Evolutionary conservation across 2,329 filamentous ascomycete species (phyloP).

Genomic region (Cryphonectria radicalis): DNA sequence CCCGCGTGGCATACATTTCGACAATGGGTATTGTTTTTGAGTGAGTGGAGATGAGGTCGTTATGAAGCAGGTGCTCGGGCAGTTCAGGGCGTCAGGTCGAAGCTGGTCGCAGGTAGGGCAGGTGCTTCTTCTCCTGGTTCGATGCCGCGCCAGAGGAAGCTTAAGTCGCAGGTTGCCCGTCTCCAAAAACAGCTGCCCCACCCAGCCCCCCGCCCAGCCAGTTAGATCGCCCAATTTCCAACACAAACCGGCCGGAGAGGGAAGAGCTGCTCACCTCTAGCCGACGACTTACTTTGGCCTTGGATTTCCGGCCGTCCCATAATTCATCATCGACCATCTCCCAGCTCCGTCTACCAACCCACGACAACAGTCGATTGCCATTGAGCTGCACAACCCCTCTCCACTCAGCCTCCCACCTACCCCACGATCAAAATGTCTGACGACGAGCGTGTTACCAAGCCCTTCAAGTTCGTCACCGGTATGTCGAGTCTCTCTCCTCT

Average conservation of each 20-base stretch:
- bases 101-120: slow-evolving; percentile 20
- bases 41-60: slow-evolving; percentile 38
- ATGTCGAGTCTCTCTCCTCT: slow-evolving; percentile 50
- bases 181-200: slow-evolving; percentile 20
- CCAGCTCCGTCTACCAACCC: slow-evolving; percentile 36
- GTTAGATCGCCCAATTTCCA: slow-evolving; percentile 29
- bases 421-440: slow-evolving; percentile 80
- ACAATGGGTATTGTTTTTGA: slow-evolving; percentile 21
- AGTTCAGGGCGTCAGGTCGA: slow-evolving; percentile 29
- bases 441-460: slow-evolving; percentile 89
- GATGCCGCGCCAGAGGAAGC: slow-evolving; percentile 23
- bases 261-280: slow-evolving; percentile 1
- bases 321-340: slow-evolving; percentile 28
- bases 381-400: slow-evolving; percentile 40
- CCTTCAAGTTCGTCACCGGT: slow-evolving; percentile 99
- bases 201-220: slow-evolving; percentile 27
- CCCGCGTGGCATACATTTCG: slow-evolving; percentile 69
- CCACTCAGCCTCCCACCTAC: slow-evolving; percentile 36
- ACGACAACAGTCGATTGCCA: slow-evolving; percentile 34
- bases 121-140: slow-evolving; percentile 17
- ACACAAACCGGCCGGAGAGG: slow-evolving; percentile 12
- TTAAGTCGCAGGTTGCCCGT: slow-evolving; percentile 17
- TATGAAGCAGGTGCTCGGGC: slow-evolving; percentile 23
- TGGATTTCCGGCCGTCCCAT: slow-evolving; percentile 20
- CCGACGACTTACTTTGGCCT: slow-evolving; percentile 15